Evolutionary conservation across 495 filamentous ascomycete genomes (phyloP), one percentile per base, ranked within the genome.

Genomic region (Penicillium steckii): DNA sequence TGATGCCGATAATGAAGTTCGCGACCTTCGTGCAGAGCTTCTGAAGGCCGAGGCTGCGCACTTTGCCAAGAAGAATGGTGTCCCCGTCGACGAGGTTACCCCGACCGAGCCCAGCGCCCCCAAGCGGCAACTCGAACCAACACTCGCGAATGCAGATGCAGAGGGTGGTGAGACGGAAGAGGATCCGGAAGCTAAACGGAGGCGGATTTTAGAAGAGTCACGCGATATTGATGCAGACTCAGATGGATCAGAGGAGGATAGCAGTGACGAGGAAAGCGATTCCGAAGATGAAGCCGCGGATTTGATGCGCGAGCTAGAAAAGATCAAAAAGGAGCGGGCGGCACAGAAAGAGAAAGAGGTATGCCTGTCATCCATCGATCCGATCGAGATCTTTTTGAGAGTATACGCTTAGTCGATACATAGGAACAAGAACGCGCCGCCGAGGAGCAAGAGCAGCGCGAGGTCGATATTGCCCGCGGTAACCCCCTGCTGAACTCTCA

Each of bases 141-240:
- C 60, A 10, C 59, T 55, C 41, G 60, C 63, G 2, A 68, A 56
- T 35, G 57, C 25, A 7, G 49, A 67, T 47, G 70, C 68, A 13
- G 79, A 62, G 2, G 63, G 59, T 3, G 59, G 43, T 23, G 73
- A 65, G 5, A 80, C 75, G 13, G 81, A 83, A 26, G 89, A 92
- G 61, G 87, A 95, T 59, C 74, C 81, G 0, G 91, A 94, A 38
- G 82, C 88, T 10, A 98, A 97, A 66, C 81, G 93, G 50, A 77
- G 89, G 51, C 82, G 90, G 44, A 88, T 97, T 69, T 70, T 97
- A 62, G 91, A 95, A 61, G 92, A 94, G 62, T 87, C 90, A 8
- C 78, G 86, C 38, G 89, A 95, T 56, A 88, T 96, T 57, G 94
- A 98, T 70, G 92, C 91, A 10, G 93, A 96, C 63, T 90, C 88